A percentile compares a stretch with the other conserved stretches of the same genome.
These are phyloP conservation scores for Acacia confusa DNA, from an alignment of 306 rosid species.

Conservation along the genomic window DNA sequence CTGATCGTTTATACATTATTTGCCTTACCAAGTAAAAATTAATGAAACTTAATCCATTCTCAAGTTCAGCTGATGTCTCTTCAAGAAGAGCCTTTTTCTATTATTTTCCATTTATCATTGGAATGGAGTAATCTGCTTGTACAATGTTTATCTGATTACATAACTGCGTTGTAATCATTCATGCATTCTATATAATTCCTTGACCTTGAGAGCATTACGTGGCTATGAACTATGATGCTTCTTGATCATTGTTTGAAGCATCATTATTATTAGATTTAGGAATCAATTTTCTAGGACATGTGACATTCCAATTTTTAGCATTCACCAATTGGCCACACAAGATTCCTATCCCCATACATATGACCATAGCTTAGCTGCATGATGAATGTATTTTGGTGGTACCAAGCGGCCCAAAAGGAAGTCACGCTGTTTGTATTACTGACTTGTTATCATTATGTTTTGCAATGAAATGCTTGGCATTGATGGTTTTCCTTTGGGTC, in stretches of 20 bases:
- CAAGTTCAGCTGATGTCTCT: background rate
- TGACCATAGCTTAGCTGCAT: background rate
- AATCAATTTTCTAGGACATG: background rate
- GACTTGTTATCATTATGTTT: slow-evolving; percentile 2
- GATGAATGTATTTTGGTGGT: no score
- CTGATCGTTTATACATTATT: background rate
- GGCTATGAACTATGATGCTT: background rate
- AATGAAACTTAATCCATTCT: background rate
- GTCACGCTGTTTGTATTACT: background rate
- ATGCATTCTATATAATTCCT: background rate
- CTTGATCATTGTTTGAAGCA: background rate
- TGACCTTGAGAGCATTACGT: background rate
- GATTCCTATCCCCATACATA: background rate
- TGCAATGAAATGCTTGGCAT: background rate
- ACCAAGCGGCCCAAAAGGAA: background rate
- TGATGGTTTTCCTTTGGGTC: slow-evolving; percentile 20
- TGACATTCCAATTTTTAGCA: background rate
- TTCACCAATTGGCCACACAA: background rate
- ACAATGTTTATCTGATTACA: background rate
- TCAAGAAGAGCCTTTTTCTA: background rate
- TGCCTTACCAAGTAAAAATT: background rate
- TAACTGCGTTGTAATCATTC: background rate
- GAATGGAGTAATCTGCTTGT: background rate
- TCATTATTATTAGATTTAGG: background rate
- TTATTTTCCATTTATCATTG: background rate